A percentile compares a stretch with the other conserved stretches of the same genome.
These are phyloP conservation scores for Phytophthora podocarpi DNA, from an alignment of 352 stramenopile genomes.

Conservation along the genomic window DNA sequence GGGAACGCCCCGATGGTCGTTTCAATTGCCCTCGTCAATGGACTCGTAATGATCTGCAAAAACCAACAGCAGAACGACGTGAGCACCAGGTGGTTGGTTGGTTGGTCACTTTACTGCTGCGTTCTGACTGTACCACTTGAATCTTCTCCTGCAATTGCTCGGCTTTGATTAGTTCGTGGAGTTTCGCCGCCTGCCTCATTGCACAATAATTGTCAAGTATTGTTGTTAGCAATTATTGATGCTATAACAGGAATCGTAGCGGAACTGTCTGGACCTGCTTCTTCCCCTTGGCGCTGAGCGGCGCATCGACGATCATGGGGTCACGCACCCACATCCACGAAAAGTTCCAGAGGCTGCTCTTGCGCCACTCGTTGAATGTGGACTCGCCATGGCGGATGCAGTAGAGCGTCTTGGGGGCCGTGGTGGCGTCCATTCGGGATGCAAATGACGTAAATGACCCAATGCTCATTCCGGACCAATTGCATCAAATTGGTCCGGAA, in stretches of 20 bases:
- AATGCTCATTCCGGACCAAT: too few relatives aligned
- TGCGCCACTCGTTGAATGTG: constrained; percentile 89
- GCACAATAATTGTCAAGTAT: background rate
- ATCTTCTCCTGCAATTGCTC: constrained; percentile 62
- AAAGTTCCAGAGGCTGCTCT: constrained; percentile 78
- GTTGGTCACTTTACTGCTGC: background rate
- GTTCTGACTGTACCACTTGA: constrained; percentile 57
- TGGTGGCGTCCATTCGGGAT: constrained; percentile 8
- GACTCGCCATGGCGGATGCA: constrained; percentile 90
- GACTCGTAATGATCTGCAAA: constrained; percentile 78
- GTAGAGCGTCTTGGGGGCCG: constrained; percentile 70
- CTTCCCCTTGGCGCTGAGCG: constrained; percentile 72
- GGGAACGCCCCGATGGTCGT: constrained; percentile 74
- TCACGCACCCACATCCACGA: constrained; percentile 87
- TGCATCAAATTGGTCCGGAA: too few relatives aligned
- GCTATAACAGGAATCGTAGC: too few relatives aligned
- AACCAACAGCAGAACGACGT: background rate
- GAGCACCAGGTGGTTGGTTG: background rate
- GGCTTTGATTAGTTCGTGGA: constrained; percentile 43
- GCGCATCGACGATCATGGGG: constrained; percentile 86
- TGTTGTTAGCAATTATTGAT: background rate
- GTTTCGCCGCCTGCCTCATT: constrained; percentile 39
- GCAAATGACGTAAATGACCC: background rate
- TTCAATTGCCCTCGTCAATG: constrained; percentile 83
- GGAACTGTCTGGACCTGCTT: constrained; percentile 47